Evolutionary conservation across 2,329 filamentous ascomycete genomes (phyloP), one percentile per base, ranked within the genome.

Genomic region (Fusarium albidum): DNA sequence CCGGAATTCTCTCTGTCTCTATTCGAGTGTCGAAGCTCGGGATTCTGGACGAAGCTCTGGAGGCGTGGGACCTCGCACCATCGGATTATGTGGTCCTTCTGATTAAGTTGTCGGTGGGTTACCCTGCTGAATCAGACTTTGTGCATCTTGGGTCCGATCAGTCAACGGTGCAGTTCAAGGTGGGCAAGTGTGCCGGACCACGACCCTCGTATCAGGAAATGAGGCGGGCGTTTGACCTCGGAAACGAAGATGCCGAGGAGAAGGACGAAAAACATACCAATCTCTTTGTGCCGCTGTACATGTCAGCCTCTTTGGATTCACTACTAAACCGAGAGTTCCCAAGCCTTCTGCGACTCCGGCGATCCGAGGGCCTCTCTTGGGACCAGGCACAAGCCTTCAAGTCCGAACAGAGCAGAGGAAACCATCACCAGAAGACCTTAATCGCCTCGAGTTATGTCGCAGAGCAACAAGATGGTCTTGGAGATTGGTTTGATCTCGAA

Each of bases 81-180:
- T 72, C 78, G 1, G 87, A 92, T 28, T 93, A 94, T 65, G 71
- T 96, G 32, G 82, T 94, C 5, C 77, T 96, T 5, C 76, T 96
- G 17, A 81, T 95, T 35, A 82, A 82, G 29, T 89, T 89, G 59
- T 74, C 79, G 0, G 70, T 72, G n/a, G 79, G 77, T 0, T 96
- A 96, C 70, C 79, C 77, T 27, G 75, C 76, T 4, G 75, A 89
- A 41, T 80, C 88, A 13, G 69, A 82, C 1, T 69, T 90, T 9
- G 68, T 83, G 12, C 67, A 71, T 70, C 75, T 47, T 68, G 79
- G 49, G 67, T 32, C 59, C 63, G 40, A 69, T 65, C 51, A 71
- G 71, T 73, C 14, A 59, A 71, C 41, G 33, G 52, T 67, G 59
- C 75, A 80, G 4, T 88, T 93, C 68, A 82, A 86, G 7, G 79